Percentiles rank a stretch among this genome's conserved stretches.
phyloP scores from a whole-genome alignment of 768 basidiomycete species.

The Boletus sensibilis region DNA sequence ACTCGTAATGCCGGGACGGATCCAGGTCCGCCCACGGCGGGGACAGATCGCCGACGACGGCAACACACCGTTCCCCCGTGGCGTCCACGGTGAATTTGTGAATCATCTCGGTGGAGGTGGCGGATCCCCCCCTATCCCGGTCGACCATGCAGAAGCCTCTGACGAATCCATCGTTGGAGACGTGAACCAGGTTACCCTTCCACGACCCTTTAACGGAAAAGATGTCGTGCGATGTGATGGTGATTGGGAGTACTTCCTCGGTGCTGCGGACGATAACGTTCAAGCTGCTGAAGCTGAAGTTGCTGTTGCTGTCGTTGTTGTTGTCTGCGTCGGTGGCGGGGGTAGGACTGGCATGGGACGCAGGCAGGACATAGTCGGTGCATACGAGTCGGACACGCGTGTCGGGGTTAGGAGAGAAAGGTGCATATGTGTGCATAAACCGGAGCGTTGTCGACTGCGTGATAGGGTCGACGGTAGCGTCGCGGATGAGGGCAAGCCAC shows the following conservation, averaged over 20 bases:
- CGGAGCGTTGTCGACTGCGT: slow-evolving; percentile 19
- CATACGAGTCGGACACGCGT: slow-evolving; percentile 11
- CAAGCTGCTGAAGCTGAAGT: not conserved
- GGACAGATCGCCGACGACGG: slow-evolving; percentile 14
- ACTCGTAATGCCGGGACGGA: not conserved
- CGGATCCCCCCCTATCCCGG: not conserved
- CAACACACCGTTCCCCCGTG: slow-evolving; percentile 9
- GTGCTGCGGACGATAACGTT: slow-evolving; percentile 9
- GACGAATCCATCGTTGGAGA: slow-evolving; percentile 16
- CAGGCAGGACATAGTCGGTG: slow-evolving; percentile 16
- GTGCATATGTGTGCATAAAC: slow-evolving; percentile 17
- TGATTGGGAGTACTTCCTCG: slow-evolving; percentile 10
- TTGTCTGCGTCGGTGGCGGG: not conserved
- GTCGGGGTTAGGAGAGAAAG: not conserved
- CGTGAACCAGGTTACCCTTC: slow-evolving; percentile 15
- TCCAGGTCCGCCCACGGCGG: slow-evolving; percentile 6
- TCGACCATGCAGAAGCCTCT: slow-evolving; percentile 10
- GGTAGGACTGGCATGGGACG: not conserved
- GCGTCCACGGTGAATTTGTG: slow-evolving; percentile 22
- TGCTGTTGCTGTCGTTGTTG: not conserved
- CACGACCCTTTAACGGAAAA: slow-evolving; percentile 10
- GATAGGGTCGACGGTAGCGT: slow-evolving; percentile 6
- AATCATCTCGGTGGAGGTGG: not conserved
- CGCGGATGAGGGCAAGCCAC: slow-evolving; percentile 17
- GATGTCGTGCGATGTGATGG: slow-evolving; percentile 8